Base-by-base conservation (phyloP, 2,329 filamentous ascomycete genomes). In the Cercospora nicotianae region DNA sequence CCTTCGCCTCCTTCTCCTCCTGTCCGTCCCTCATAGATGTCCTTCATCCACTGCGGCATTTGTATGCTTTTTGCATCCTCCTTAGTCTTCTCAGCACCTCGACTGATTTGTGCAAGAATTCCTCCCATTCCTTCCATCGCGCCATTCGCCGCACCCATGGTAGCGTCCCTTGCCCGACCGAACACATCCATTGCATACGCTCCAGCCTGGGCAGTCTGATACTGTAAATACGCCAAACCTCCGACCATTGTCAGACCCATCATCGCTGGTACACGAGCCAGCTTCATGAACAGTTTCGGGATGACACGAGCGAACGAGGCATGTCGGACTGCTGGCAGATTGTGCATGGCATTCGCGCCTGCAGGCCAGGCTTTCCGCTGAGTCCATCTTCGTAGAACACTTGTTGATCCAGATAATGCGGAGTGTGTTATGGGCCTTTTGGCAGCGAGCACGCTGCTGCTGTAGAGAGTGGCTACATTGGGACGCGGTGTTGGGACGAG, bases 151-250 rank as follows among this genome's bases (percentile, higher is more conserved):
- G 91, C 87, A 39, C 83, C 87, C 3, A 88, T 84, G 13, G 93
- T 89, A 8, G 88, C 87, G 70, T 96, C 91, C 64, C 77, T 90
- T 4, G 92, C 91, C 67, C 86, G 87, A 65, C 87, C 89, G 75
- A 95, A 89, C 33, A 96, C 77, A 73, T 96, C 93, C 69, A 91
- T 84, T 2, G 89, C 90, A 79, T 91, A 94, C 68, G 87, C 92
- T 68, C 91, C 91, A 23, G 91, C 90, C 83, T 93, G 89, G 87
- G 76, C 89, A 70, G 95, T 94, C 81, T 99, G 95, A 78, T 99
- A 98, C 78, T 99, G 95, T 60, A 99, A 83, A 86, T 97, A 99
- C 28, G 93, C 93, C 67, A 96, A 82, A 2, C 91, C 92, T 13
- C 92, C 94, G 72, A 99, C 87, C 76, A 93, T 92, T 58, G 94